Conservation (phyloP, 495 filamentous ascomycete species). For the Tuber calosporum region DNA sequence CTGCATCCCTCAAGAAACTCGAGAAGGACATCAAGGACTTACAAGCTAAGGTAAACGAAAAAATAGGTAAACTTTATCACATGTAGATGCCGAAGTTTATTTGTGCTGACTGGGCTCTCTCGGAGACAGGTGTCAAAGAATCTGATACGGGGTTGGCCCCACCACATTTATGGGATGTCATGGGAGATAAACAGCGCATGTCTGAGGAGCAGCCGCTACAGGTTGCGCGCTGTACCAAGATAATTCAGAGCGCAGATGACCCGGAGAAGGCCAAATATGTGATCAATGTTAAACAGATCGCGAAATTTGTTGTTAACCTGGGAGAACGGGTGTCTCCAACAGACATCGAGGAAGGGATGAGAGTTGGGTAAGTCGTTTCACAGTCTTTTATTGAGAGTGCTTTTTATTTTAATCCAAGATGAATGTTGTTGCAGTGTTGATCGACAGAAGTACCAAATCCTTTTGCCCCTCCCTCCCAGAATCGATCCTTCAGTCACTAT, state of each 20-base stretch:
- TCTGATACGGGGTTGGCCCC: slow-evolving; percentile 97
- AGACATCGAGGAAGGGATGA: slow-evolving; percentile 99
- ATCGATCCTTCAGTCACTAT: slow-evolving; percentile 98
- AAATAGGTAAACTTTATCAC: slow-evolving; percentile 57
- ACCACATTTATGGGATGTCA: slow-evolving; percentile 97
- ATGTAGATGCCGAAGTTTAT: neutral
- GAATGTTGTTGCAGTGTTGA: slow-evolving; percentile 60
- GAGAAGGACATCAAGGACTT: slow-evolving; percentile 98
- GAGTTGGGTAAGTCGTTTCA: slow-evolving; percentile 61
- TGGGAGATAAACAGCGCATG: slow-evolving; percentile 96
- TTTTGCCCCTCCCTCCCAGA: slow-evolving; percentile 93
- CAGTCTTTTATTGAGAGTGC: neutral
- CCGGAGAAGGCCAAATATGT: slow-evolving; percentile 98
- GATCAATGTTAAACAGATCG: slow-evolving; percentile 99
- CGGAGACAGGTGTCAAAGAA: slow-evolving; percentile 62
- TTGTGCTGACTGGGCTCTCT: neutral
- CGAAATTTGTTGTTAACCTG: slow-evolving; percentile 97
- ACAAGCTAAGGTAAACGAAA: slow-evolving; percentile 93
- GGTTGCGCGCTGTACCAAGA: slow-evolving; percentile 97
- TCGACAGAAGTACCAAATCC: slow-evolving; percentile 97
- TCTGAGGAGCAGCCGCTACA: slow-evolving; percentile 94
- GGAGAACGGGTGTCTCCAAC: slow-evolving; percentile 94
- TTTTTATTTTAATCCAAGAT: neutral
- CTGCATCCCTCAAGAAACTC: slow-evolving; percentile 81
- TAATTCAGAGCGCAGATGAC: slow-evolving; percentile 95